Conservation (phyloP, 306 rosid species). For the Cicer arietinum region DNA sequence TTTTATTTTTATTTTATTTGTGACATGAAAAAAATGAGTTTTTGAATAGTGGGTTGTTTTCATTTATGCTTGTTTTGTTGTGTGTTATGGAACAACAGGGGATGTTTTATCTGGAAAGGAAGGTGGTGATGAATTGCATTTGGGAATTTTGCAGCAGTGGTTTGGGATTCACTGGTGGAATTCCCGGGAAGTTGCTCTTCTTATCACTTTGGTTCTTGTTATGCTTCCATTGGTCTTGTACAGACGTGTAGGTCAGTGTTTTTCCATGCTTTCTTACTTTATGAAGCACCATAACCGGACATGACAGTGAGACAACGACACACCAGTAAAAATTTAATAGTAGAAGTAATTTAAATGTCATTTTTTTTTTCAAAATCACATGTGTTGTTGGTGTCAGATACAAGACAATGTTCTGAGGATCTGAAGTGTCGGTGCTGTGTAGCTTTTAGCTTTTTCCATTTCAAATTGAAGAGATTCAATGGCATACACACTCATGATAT, state of each 20-base stretch:
- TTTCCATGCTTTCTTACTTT: constrained; percentile 6
- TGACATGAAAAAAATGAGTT: neutral
- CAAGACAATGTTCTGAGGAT: no score
- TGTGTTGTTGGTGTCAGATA: no score
- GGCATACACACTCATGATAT: constrained; percentile 8
- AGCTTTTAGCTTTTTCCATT: neutral
- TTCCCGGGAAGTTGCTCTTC: constrained; percentile 70
- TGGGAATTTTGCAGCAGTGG: constrained; percentile 91
- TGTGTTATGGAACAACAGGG: constrained; percentile 53
- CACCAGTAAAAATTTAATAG: no score
- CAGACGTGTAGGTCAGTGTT: constrained; percentile 72
- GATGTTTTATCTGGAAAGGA: constrained; percentile 82
- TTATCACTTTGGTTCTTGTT: constrained; percentile 61
- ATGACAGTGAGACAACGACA: no score
- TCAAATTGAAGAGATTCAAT: neutral
- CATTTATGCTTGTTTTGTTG: neutral
- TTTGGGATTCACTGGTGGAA: constrained; percentile 98
- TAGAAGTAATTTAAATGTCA: no score
- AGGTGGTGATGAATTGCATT: constrained; percentile 59
- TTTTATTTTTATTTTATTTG: neutral
- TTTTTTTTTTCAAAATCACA: no score
- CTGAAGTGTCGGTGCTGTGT: no score
- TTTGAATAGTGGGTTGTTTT: neutral
- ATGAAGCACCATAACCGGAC: no score
- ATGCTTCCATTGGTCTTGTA: constrained; percentile 79